Base-by-base conservation (phyloP, 2,329 filamentous ascomycete species). In the Purpureocillium lavendulum region DNA sequence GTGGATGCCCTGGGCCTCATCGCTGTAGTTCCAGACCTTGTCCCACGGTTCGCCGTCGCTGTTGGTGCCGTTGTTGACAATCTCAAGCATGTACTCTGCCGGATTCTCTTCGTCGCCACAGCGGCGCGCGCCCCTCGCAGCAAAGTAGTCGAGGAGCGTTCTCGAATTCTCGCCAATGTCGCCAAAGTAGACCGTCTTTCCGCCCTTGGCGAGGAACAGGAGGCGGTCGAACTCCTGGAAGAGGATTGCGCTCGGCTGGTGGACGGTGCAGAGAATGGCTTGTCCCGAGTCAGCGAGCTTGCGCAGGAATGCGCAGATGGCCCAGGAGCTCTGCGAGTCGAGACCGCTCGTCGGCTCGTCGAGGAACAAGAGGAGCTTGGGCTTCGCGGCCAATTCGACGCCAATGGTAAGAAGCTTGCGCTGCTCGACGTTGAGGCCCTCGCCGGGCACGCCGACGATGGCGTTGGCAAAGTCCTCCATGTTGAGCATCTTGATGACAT, bases 41-140 rank as follows among this genome's bases (percentile, higher is more conserved):
- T 83, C 77, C 84, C 84, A 89, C 50, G 87, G 75, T 29, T 61
- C 45, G 7, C 62, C 62, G 4, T 56, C 40, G 13, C 53, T 50
- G 47, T 66, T 70, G 4, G 45, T 48, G 1, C 61, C 60, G 8
- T 61, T 57, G 40, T 67, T 68, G 38, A 69, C 66, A 13, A 71
- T 58, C 47, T 75, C 68, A 7, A 87, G 69, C 77, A 87, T 86
- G 64, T 77, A 87, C 59, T 88, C 84, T 2, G 84, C 84, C 0
- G 84, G 83, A 48, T 87, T 87, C 44, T 82, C 81, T 1, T 77
- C 69, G 2, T 69, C 58, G 8, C 65, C 68, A 42, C 82, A 84
- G 34, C 64, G 59, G 3, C 74, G 65, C 1, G 75, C 80, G 4
- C 82, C 83, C 40, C 83, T 74, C 10, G 58, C 51, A 52, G 81